Evolutionary conservation across 192 early-diverging fungal species (phyloP), one percentile per base, ranked within the genome.

Genomic region (Coemansia erecta): DNA sequence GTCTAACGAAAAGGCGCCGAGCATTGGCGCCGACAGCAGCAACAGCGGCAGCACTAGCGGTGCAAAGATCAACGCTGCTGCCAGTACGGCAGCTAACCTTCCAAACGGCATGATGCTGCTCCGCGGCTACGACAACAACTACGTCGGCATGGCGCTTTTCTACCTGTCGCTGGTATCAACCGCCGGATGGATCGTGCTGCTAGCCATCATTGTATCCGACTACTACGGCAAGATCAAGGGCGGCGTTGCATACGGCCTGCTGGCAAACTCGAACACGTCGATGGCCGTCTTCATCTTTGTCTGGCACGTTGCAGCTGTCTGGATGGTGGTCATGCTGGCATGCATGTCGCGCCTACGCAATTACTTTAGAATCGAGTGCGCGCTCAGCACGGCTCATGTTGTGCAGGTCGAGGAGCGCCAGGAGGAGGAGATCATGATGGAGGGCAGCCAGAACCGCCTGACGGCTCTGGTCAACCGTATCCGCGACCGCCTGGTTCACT

Each of bases 231-330:
- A 64, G 45, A 81, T 82, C 35, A 72, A 85, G 65, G 59, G 80
- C 35, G 80, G 83, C 3, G 60, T 74, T 19, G 67, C 63, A 6
- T 84, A 75, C 49, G 74, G 77, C 18, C 70, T 88, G 14, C 86
- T 92, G 56, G 82, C 83, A 40, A 80, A 82, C 66, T 82, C 84
- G 9, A 77, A 83, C 56, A 71, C 84, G 23, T 83, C 84, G 8
- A 84, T 83, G 17, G 68, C 80, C 15, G 83, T 86, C 37, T 87
- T 90, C 67, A 85, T 87, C 56, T 70, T 87, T 44, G 77, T 89
- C 15, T 93, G 91, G 91, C 87, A 90, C 57, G 41, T 90, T 33
- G 67, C 82, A 8, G 83, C 72, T n/a, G 59, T 86, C n/a, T 91
- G 90, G 91, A 83, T 91, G 55, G 58, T 84, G 6, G 58, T 69